Conservation (phyloP, 768 basidiomycete genomes). For the Chalciporus sphaerocephalus region DNA sequence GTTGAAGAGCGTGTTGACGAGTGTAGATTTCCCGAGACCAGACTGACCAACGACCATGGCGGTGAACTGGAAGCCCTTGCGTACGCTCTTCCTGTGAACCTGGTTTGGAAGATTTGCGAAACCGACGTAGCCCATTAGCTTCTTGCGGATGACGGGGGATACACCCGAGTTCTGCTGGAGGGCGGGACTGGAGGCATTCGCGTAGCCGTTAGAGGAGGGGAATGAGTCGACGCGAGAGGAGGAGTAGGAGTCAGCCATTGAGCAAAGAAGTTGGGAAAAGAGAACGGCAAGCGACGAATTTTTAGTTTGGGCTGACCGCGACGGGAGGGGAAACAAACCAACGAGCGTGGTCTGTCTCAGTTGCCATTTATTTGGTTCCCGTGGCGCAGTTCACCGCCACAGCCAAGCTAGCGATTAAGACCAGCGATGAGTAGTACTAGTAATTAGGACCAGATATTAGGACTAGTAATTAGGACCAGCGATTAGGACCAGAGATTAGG, state of each 20-base stretch:
- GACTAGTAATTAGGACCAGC: background rate
- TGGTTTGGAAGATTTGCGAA: constrained; percentile 99
- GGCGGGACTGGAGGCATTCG: constrained; percentile 64
- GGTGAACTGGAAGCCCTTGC: constrained; percentile 99
- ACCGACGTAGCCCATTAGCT: constrained; percentile 91
- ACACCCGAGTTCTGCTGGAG: constrained; percentile 35
- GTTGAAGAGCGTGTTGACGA: constrained; percentile 98
- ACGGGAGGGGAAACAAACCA: constrained; percentile 42
- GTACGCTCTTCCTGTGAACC: constrained; percentile 95
- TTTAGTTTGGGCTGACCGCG: constrained; percentile 49
- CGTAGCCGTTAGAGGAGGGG: constrained; percentile 50
- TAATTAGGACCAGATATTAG: background rate
- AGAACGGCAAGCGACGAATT: constrained; percentile 34
- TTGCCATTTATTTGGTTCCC: constrained; percentile 33
- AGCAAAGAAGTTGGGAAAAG: constrained; percentile 17
- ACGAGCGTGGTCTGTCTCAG: constrained; percentile 22
- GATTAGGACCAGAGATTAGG: background rate
- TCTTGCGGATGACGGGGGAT: constrained; percentile 66
- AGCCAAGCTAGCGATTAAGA: background rate
- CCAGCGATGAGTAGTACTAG: background rate
- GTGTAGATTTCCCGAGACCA: constrained; percentile 96
- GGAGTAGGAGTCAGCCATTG: constrained; percentile 75
- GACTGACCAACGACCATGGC: constrained; percentile 99
- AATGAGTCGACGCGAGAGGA: constrained; percentile 65
- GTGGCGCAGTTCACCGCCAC: constrained; percentile 25